phyloP scores from a whole-genome alignment of 805 yeast genomes.

The Lachancea thermotolerans region DNA sequence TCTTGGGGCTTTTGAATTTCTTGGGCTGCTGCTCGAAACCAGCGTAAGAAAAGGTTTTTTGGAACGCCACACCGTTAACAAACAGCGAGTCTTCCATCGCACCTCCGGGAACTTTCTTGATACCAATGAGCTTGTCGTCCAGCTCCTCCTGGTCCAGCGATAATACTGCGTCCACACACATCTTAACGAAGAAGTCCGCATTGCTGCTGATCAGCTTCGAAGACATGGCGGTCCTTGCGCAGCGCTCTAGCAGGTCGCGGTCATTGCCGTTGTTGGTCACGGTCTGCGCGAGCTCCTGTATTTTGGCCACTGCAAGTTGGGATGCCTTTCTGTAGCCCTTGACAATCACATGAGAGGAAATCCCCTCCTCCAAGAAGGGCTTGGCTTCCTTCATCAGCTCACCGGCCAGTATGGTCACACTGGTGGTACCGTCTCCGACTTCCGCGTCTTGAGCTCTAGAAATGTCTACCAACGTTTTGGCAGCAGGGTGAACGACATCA shows the following conservation, averaged over 20 bases:
- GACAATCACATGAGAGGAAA: slow-evolving; percentile 80
- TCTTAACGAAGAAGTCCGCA: slow-evolving; percentile 82
- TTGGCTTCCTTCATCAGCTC: slow-evolving; percentile 90
- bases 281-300: slow-evolving; percentile 69
- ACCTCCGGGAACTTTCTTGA: slow-evolving; percentile 93
- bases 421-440: slow-evolving; percentile 97
- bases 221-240: slow-evolving; percentile 97
- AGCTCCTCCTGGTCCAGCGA: slow-evolving; percentile 77
- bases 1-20: slow-evolving; percentile 67
- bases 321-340: slow-evolving; percentile 85
- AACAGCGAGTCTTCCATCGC: slow-evolving; percentile 89
- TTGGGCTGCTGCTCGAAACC: slow-evolving; percentile 99
- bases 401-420: slow-evolving; percentile 90
- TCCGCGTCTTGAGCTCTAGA: slow-evolving; percentile 96
- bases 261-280: slow-evolving; percentile 47
- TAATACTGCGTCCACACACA: slow-evolving; percentile 94
- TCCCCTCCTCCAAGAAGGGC: slow-evolving; percentile 90
- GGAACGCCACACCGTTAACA: slow-evolving; percentile 92
- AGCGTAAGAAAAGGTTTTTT: slow-evolving; percentile 95
- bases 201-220: slow-evolving; percentile 87
- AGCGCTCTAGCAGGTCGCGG: slow-evolving; percentile 74
- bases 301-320: slow-evolving; percentile 62
- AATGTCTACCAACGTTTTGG: slow-evolving; percentile 88
- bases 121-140: slow-evolving; percentile 86
- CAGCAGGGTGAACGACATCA: slow-evolving; percentile 98